Base-by-base conservation (phyloP, 306 rosid genomes). In the Prosopis cineraria region DNA sequence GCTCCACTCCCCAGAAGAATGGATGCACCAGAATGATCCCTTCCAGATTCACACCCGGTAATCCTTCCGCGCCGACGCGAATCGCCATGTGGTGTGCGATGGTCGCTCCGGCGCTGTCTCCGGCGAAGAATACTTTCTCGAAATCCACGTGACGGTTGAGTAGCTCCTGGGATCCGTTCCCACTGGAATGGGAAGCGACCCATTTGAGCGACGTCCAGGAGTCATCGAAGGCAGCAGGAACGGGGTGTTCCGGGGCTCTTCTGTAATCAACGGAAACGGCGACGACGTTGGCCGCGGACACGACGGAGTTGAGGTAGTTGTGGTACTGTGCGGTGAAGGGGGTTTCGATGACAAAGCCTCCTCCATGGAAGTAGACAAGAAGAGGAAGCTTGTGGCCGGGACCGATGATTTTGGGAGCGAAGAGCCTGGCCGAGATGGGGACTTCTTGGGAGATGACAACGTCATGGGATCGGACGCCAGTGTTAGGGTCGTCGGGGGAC, bases 381-480 rank as follows among this genome's bases (percentile, higher is more conserved):
- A 73, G 55, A 17, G 78, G 78, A 2, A 73, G 67, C 20, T 58
- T 73, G 3, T 16, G 55, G 10, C 2, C 5, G 1, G 47, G 37
- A 14, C 3, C 3, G n/a, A 36, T 3, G 60, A 10, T 31, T 65
- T 56, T 66, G 25, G 88, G 85, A 11, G 76, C 0, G 80, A 72
- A 82, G 58, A 85, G 65, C 69, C 86, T 73, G 0, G 72, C 84
- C 3, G 89, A 75, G 3, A 82, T 8, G 34, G 45, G 33, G 1
- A 78, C 6, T 55, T 70, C 47, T 16, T 77, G 27, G 5, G 83
- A 82, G 78, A 82, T n/a, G 1, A 67, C 56, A 27, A 69, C 70
- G 70, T 86, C 85, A 29, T 52, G 69, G 45, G 86, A 86, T 27
- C 59, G 19, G 10, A 82, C 85, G 1, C 76, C 65, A 34, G 87